Evolutionary conservation across 2,329 filamentous ascomycete genomes (phyloP).

Genomic region (Zasmidium citrigriseum): DNA sequence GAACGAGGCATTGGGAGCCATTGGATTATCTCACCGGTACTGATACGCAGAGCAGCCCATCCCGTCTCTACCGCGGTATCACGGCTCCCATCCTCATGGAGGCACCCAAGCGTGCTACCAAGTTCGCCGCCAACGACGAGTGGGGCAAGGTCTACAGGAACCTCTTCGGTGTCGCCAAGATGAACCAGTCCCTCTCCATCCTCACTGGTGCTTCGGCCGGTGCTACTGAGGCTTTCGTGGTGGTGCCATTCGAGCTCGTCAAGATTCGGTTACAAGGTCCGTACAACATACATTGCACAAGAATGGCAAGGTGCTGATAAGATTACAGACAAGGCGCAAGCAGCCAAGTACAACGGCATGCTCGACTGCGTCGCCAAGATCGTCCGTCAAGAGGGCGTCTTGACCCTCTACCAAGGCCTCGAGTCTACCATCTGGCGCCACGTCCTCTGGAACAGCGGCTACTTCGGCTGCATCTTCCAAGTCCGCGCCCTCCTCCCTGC

Average conservation of each 20-base stretch:
- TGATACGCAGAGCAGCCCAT: conserved; percentile 59
- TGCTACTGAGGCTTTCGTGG: conserved; percentile 93
- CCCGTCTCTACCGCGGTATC: conserved; percentile 93
- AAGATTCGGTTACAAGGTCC: conserved; percentile 86
- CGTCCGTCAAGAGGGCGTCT: conserved; percentile 75
- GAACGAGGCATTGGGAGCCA: neutral
- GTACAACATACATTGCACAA: neutral
- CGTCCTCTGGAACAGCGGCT: conserved; percentile 89
- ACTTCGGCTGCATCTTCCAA: conserved; percentile 99
- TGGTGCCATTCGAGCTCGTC: conserved; percentile 96
- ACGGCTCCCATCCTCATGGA: conserved; percentile 97
- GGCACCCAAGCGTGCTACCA: conserved; percentile 90
- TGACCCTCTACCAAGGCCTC: conserved; percentile 94
- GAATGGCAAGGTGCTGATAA: conserved; percentile 14
- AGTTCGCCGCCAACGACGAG: conserved; percentile 98
- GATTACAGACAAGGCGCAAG: conserved; percentile 76
- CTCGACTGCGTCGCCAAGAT: conserved; percentile 80
- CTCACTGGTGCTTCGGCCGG: conserved; percentile 93
- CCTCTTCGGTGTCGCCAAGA: conserved; percentile 78
- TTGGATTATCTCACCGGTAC: conserved; percentile 1
- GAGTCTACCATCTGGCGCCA: conserved; percentile 98
- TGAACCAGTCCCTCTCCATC: conserved; percentile 88
- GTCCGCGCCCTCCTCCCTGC: conserved; percentile 81
- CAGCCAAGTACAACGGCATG: conserved; percentile 82
- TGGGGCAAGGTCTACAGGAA: conserved; percentile 95